phyloP scores from a whole-genome alignment of 371 early-diverging fungal species.

The Mortierella sp. region DNA sequence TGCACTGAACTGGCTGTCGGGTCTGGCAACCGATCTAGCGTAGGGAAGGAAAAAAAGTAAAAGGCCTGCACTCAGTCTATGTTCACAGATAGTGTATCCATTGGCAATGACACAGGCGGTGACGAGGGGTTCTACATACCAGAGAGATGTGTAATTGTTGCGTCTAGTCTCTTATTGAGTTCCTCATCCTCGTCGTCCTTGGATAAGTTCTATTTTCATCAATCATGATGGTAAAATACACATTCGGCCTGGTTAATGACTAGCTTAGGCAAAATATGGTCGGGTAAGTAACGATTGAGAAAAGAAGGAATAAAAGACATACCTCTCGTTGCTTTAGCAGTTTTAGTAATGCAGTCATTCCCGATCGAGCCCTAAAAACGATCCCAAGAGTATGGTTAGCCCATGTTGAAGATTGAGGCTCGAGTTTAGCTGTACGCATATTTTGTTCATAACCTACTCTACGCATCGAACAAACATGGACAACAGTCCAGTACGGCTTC shows the following conservation, averaged over 20 bases:
- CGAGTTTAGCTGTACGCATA: neutral
- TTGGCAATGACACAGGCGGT: neutral
- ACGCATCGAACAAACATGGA: constrained; percentile 42
- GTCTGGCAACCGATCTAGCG: constrained; percentile 39
- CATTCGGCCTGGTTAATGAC: too few species aligned
- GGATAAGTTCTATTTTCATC: neutral
- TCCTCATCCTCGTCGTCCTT: constrained; percentile 11
- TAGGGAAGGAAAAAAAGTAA: too few species aligned
- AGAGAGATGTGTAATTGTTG: constrained; percentile 30
- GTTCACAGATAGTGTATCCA: too few species aligned
- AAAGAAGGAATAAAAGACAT: neutral
- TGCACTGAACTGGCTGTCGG: constrained; percentile 27
- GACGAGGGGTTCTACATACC: constrained; percentile 13
- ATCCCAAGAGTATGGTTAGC: neutral
- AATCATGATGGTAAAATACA: neutral
- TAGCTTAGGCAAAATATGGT: too few species aligned
- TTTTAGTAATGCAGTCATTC: constrained; percentile 27
- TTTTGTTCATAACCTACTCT: constrained; percentile 23
- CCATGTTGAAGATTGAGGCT: neutral
- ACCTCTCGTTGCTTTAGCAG: constrained; percentile 28
- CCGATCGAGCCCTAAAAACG: constrained; percentile 30
- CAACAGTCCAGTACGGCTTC: constrained; percentile 42
- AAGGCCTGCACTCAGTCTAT: too few species aligned
- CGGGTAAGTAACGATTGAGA: too few species aligned
- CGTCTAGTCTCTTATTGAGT: constrained; percentile 26